Evolutionary conservation across 2,329 filamentous ascomycete species (phyloP), one percentile per base, ranked within the genome.

Genomic region (Paracorniculantispora psalliotae): DNA sequence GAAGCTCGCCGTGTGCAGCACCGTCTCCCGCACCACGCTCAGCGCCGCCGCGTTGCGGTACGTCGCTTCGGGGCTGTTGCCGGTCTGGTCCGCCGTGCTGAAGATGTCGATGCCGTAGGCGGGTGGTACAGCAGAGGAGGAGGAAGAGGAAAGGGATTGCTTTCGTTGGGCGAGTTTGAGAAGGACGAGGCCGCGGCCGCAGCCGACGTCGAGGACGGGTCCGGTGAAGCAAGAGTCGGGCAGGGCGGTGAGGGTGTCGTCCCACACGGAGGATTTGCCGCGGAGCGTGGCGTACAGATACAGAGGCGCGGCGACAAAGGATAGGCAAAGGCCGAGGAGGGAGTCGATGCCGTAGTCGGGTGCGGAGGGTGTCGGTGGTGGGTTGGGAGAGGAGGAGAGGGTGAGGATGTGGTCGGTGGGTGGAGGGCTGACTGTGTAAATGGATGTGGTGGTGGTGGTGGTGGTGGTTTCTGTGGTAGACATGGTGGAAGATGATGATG

Each of bases 21-120:
- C 49, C 9, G 57, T 48, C 37, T 50, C 4, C 12, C 35, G 26
- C 19, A 61, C 26, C 13, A 62, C 58, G 33, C 48, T 47, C 46
- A 61, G 51, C 17, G 60, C 60, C 10, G 50, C 60, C 15, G 59
- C 60, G 44, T 63, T 63, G 28, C 30, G 30, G 60, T 61, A 63
- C 5, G 62, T 63, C 25, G 62, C 60, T 13, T 30, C 26, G 13
- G 62, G 62, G 19, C 39, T 33, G 49, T 63, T 63, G 56, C 62
- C 59, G 3, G 59, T 63, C 55, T 63, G 61, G 55, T 62, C 62
- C 12, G 48, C 52, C 10, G 61, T 58, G 52, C 53, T 61, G 53
- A 62, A 63, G 43, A 63, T 59, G 61, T 62, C 62, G 56, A 63
- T 62, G 43, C 62, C 61, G 57, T 62, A 63, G 19, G 62, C 59